These are phyloP conservation scores for Corymbia maculata DNA, from an alignment of 345 rosid genomes.

Conservation along the genomic window DNA sequence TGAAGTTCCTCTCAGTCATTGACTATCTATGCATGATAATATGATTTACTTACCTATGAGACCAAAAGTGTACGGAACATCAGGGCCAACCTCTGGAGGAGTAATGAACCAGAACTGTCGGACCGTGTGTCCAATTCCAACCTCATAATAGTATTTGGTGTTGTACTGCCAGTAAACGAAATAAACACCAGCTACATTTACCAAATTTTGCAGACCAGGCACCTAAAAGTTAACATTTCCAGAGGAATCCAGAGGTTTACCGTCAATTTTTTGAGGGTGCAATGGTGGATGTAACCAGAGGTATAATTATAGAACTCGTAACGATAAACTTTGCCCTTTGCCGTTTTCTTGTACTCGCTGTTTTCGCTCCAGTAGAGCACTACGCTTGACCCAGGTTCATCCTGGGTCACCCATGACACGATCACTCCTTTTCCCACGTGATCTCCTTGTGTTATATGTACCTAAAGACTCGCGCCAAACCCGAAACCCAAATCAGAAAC, in stretches of 20 bases:
- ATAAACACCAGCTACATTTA: background rate
- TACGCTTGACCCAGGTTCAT: conserved; percentile 43
- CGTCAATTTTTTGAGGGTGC: conserved; percentile 51
- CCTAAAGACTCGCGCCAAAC: conserved; percentile 12
- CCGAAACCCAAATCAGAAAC: background rate
- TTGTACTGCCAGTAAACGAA: conserved; percentile 12
- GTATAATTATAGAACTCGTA: conserved; percentile 56
- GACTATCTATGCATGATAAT: background rate
- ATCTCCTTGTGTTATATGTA: conserved; percentile 96
- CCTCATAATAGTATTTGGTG: conserved; percentile 43
- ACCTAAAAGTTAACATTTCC: background rate
- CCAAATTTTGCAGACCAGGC: background rate
- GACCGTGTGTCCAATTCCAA: conserved; percentile 33
- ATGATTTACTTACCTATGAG: conserved; percentile 33
- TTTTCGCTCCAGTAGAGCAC: conserved; percentile 65
- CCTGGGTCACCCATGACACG: conserved; percentile 82
- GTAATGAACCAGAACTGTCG: conserved; percentile 37
- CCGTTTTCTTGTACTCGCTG: conserved; percentile 24
- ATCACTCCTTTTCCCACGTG: conserved; percentile 68
- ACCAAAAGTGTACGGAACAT: conserved; percentile 58
- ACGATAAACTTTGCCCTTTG: conserved; percentile 33
- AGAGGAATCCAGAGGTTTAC: conserved; percentile 9
- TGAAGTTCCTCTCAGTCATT: background rate
- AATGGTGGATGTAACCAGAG: conserved; percentile 87
- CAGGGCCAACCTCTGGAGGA: conserved; percentile 59